Conservation (phyloP, 768 basidiomycete genomes). For the Hericium rajendrae region DNA sequence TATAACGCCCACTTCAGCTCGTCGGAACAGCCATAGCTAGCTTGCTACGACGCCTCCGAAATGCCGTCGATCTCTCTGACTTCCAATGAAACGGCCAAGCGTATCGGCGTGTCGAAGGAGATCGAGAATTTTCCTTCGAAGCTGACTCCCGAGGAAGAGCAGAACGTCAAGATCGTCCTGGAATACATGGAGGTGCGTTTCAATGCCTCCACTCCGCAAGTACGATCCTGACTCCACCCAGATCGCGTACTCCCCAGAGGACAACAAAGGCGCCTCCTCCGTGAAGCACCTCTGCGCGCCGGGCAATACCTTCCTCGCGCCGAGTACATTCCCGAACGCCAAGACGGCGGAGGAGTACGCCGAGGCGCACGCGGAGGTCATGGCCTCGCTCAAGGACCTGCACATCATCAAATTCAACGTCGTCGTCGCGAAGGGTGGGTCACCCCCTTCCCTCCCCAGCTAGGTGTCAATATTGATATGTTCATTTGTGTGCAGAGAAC, state of each 20-base stretch:
- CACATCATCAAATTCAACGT: constrained; percentile 14
- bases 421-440: constrained; percentile 10
- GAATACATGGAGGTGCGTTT: constrained; percentile 12
- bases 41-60: background rate
- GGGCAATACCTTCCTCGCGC: constrained; percentile 9
- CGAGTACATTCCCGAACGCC: constrained; percentile 11
- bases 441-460: background rate
- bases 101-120: background rate
- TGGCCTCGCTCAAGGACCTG: constrained; percentile 9
- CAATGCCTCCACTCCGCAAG: background rate
- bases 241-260: constrained; percentile 13
- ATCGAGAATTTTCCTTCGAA: constrained; percentile 10
- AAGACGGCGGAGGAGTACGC: constrained; percentile 10
- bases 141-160: constrained; percentile 8
- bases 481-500: constrained; percentile 5
- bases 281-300: constrained; percentile 8
- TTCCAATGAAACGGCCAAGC: background rate
- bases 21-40: background rate
- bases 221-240: background rate
- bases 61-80: background rate
- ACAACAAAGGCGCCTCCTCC: constrained; percentile 10
- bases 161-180: constrained; percentile 9
- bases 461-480: background rate
- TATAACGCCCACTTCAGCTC: background rate
- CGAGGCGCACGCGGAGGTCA: constrained; percentile 9